Percentiles rank a stretch among this genome's conserved stretches.
phyloP scores from a whole-genome alignment of 441 rosid species.

The Theobroma grandiflorum region DNA sequence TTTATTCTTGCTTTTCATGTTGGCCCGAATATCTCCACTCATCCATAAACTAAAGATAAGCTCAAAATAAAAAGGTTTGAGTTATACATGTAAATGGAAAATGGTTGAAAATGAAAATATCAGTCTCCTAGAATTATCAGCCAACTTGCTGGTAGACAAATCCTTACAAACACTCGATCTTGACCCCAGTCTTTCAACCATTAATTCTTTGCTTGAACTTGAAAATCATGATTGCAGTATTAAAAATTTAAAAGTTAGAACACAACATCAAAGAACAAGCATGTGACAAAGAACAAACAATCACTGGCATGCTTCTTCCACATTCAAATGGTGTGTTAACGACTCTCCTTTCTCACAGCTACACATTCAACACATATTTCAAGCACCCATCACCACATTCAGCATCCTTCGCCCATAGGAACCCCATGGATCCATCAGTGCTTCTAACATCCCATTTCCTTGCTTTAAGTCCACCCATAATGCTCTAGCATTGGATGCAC shows the following conservation, averaged over 20 bases:
- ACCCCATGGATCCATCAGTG: not conserved
- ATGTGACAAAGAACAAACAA: not conserved
- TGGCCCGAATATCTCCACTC: no score
- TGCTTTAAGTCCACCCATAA: not conserved
- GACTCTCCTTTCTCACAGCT: not conserved
- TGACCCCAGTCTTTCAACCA: not conserved
- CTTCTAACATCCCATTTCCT: constrained; percentile 1
- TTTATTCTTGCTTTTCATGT: no score
- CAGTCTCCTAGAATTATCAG: no score
- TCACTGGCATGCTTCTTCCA: not conserved
- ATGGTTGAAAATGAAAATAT: no score
- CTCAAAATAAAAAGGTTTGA: no score
- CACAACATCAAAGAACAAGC: not conserved
- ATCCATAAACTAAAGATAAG: no score
- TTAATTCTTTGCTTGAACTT: not conserved
- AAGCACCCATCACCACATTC: constrained; percentile 1
- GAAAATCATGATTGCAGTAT: not conserved
- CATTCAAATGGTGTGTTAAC: not conserved
- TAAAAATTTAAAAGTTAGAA: not conserved
- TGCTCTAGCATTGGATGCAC: not conserved
- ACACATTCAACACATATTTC: not conserved
- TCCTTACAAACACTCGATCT: no score
- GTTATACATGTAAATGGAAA: no score
- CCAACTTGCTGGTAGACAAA: no score
- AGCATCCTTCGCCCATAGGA: not conserved